Base-by-base conservation (phyloP, 225 moss, liverwort and hornwort species). In the Straminergon stramineum region DNA sequence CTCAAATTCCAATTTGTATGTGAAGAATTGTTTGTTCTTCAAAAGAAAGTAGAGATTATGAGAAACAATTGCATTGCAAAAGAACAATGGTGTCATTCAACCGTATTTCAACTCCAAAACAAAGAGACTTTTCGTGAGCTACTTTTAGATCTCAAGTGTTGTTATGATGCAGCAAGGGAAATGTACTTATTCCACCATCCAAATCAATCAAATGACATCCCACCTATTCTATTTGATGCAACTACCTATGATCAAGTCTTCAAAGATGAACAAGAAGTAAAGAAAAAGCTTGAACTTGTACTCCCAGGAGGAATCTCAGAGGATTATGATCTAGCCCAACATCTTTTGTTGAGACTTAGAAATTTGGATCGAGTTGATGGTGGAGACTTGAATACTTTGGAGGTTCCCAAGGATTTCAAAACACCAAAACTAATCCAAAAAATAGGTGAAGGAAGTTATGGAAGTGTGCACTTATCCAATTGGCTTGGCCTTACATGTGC, bases 131-230 rank as follows among this genome's bases (percentile, higher is more conserved):
- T 73, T 16, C 27, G 45, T 10, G 74, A 74, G 4, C 1, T 74
- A 1, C 74, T 74, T 28, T 17, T 74, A 17, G 74, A 45, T 74
- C 10, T 74, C 0, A 17, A 74, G 28, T 45, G 10, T 45, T 74
- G 74, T 45, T 73, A 73, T 1, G 3, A 73, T 27, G 28, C 28
- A 16, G 0, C 43, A 41, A 43, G 16, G 27, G 27, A 73, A 10
- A 27, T 43, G 1, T 73, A 43, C 17, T 73, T 73, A 41, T 22
- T 23, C 4, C 9, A 41, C 26, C 71, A 41, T 26, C 24, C 71
- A 4, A 39, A 41, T 41, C 8, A 71, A 71, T 26, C 41, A 8
- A 71, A 5, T 0, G 1, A 41, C 1, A 9, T 41, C 0, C 0
- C 6, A 43, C 1, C 2, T 43, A 27, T 41, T 41, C 16, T 16